Conservation (phyloP, 805 yeast species). For the Wickerhamomyces silvicola region DNA sequence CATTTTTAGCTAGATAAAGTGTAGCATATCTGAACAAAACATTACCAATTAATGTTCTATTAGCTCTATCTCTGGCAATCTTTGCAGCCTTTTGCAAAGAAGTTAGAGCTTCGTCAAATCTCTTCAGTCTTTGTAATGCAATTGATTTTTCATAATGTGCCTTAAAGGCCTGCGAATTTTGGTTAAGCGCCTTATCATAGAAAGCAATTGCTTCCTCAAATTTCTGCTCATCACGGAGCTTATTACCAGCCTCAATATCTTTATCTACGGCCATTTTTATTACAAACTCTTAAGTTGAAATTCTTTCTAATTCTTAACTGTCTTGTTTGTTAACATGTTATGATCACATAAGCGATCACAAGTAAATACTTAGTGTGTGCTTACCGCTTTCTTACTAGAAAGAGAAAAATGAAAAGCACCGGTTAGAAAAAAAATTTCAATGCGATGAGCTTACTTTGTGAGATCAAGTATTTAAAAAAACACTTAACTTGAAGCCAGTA, state of each 20-base stretch:
- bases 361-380: no score
- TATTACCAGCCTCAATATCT: conserved; percentile 30
- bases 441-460: no score
- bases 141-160: conserved; percentile 40
- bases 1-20: conserved; percentile 32
- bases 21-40: conserved; percentile 41
- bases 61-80: conserved; percentile 37
- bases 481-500: no score
- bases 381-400: no score
- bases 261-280: conserved; percentile 27
- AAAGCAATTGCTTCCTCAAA: conserved; percentile 35
- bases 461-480: no score
- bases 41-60: conserved; percentile 35
- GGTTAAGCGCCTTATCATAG: conserved; percentile 32
- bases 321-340: no score
- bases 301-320: no score
- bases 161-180: conserved; percentile 37
- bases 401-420: no score
- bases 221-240: conserved; percentile 34
- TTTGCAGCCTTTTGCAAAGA: conserved; percentile 37
- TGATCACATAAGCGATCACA: no score
- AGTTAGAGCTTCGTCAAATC: conserved; percentile 35
- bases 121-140: conserved; percentile 35
- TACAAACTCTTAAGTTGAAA: no score
- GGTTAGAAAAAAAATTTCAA: no score